Evolutionary conservation across 495 filamentous ascomycete genomes (phyloP).

Genomic region (Aspergillus steynii): DNA sequence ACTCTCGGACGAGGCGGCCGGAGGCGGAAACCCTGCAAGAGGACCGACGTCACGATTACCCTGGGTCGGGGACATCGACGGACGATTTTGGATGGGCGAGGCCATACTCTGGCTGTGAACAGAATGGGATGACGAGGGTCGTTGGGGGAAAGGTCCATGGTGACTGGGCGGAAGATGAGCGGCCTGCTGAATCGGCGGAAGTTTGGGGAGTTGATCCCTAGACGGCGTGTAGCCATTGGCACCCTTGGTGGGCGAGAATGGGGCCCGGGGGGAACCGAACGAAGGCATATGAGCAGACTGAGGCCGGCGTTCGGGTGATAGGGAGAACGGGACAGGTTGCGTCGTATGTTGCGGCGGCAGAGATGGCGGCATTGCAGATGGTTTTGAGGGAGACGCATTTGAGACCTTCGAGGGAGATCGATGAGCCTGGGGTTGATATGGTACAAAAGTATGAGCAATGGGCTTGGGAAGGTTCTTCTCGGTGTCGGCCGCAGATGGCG

Average conservation of each 20-base stretch:
- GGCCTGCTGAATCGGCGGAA: conserved; percentile 34
- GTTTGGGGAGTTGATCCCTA: conserved; percentile 28
- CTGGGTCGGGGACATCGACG: conserved; percentile 53
- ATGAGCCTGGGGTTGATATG: not conserved
- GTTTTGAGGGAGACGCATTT: conserved; percentile 23
- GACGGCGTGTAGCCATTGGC: conserved; percentile 28
- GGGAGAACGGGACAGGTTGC: conserved; percentile 34
- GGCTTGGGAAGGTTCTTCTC: conserved; percentile 11
- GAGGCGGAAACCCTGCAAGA: conserved; percentile 43
- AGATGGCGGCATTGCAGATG: conserved; percentile 15
- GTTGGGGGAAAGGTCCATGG: conserved; percentile 33
- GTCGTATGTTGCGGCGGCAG: conserved; percentile 23
- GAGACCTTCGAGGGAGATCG: conserved; percentile 10
- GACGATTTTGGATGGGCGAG: conserved; percentile 46
- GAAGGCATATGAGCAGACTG: conserved; percentile 29
- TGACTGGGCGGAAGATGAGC: conserved; percentile 34
- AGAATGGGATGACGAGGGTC: conserved; percentile 50
- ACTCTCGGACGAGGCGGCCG: conserved; percentile 28
- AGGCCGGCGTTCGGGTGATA: conserved; percentile 44
- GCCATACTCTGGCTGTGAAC: conserved; percentile 34
- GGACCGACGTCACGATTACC: conserved; percentile 48
- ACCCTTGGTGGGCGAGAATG: conserved; percentile 41
- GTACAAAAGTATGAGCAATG: not conserved
- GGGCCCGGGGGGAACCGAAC: conserved; percentile 37
- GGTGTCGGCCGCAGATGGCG: conserved; percentile 34